phyloP scores from a whole-genome alignment of 2,329 filamentous ascomycete genomes.

The Hymenoscyphus occultus region DNA sequence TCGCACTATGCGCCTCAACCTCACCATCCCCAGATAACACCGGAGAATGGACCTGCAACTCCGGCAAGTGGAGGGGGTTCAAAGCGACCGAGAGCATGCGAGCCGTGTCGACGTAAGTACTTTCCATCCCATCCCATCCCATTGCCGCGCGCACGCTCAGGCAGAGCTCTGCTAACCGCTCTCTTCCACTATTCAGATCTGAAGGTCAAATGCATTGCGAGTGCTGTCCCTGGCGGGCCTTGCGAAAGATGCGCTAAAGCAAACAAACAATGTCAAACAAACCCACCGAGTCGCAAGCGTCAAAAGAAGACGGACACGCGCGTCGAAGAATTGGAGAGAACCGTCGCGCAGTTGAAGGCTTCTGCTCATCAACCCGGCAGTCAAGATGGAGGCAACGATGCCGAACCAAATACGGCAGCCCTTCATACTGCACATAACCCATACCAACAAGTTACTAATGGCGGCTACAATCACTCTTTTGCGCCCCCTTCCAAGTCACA shows the following conservation, averaged over 20 bases:
- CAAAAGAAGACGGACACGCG: slow-evolving; percentile 45
- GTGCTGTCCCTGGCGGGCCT: slow-evolving; percentile 35
- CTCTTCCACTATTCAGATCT: slow-evolving; percentile 27
- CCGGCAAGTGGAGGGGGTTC: slow-evolving; percentile 28
- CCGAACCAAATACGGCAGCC: slow-evolving; percentile 11
- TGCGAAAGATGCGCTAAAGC: slow-evolving; percentile 43
- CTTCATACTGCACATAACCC: slow-evolving; percentile 22
- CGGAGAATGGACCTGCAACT: not conserved
- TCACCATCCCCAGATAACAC: slow-evolving; percentile 18
- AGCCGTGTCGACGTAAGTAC: slow-evolving; percentile 41
- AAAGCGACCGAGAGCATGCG: slow-evolving; percentile 41
- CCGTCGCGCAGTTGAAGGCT: slow-evolving; percentile 42
- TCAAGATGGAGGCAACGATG: slow-evolving; percentile 15
- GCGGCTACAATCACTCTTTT: slow-evolving; percentile 29
- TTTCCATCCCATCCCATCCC: not conserved
- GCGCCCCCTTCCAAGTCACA: slow-evolving; percentile 23
- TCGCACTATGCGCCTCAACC: slow-evolving; percentile 28
- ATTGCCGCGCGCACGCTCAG: not conserved
- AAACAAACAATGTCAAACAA: slow-evolving; percentile 40
- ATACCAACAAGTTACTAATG: slow-evolving; percentile 37
- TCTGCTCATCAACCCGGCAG: slow-evolving; percentile 24
- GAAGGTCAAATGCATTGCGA: slow-evolving; percentile 43
- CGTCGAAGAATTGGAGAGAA: slow-evolving; percentile 44
- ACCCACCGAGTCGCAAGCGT: slow-evolving; percentile 41
- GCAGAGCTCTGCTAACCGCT: not conserved